Evolutionary conservation across 805 yeast species (phyloP).

Genomic region (Isabelozyma gotoi): DNA sequence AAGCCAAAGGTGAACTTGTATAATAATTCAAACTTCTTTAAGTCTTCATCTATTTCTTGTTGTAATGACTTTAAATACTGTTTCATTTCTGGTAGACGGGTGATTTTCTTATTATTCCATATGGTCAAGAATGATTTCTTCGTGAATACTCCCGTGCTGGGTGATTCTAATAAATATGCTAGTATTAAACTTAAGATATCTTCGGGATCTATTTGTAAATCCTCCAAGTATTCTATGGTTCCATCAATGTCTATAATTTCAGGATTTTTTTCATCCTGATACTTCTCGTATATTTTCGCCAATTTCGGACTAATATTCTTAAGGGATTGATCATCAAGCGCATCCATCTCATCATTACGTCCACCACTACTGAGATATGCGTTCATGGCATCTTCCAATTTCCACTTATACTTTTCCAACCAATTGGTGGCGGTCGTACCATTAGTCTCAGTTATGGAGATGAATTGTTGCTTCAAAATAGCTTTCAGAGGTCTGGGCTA

Average conservation of each 20-base stretch:
- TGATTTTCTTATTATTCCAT: constrained; percentile 47
- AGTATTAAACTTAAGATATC: constrained; percentile 69
- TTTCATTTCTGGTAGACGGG: constrained; percentile 49
- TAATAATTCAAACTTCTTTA: constrained; percentile 44
- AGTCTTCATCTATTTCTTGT: constrained; percentile 1
- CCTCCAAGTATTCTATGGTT: constrained; percentile 64
- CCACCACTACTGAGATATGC: constrained; percentile 18
- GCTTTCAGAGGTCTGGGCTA: constrained; percentile 5
- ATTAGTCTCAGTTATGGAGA: constrained; percentile 39
- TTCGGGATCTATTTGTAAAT: constrained; percentile 70
- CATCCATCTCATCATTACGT: constrained; percentile 1
- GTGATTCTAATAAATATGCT: constrained; percentile 67
- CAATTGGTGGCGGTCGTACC: constrained; percentile 33
- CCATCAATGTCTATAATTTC: constrained; percentile 72
- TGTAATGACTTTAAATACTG: constrained; percentile 14
- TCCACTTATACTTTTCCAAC: constrained; percentile 29
- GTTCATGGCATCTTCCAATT: constrained; percentile 31
- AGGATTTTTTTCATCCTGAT: constrained; percentile 26
- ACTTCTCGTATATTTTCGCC: constrained; percentile 31
- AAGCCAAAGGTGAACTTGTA: constrained; percentile 74
- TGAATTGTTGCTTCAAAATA: constrained; percentile 30
- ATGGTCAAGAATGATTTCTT: constrained; percentile 50
- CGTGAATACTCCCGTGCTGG: constrained; percentile 62
- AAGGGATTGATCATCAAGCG: background rate
- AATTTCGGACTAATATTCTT: constrained; percentile 16